Conservation (phyloP, 345 rosid species). For the Sonneratia alba region DNA sequence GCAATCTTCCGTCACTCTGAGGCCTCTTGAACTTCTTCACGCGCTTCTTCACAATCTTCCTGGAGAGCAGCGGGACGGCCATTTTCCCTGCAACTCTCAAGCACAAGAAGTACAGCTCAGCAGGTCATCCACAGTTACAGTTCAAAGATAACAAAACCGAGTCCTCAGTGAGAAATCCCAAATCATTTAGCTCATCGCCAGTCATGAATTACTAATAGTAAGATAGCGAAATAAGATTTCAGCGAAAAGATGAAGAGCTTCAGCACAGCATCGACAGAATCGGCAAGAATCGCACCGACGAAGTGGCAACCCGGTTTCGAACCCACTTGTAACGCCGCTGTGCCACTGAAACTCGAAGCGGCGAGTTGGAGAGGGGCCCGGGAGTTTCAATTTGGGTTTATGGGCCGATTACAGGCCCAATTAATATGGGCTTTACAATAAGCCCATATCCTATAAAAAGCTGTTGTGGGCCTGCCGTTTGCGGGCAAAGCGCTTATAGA, state of each 20-base stretch:
- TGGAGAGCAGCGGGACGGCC: constrained; percentile 17
- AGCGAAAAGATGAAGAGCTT: too few relatives aligned
- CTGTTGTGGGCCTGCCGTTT: too few relatives aligned
- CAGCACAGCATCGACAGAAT: too few relatives aligned
- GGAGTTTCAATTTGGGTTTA: too few relatives aligned
- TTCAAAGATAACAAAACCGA: not conserved
- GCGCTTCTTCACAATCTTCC: constrained; percentile 20
- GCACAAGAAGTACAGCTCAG: not conserved
- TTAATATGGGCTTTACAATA: too few relatives aligned
- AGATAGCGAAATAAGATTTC: not conserved
- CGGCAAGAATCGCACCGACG: too few relatives aligned
- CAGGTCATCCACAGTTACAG: too few relatives aligned
- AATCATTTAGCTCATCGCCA: too few relatives aligned
- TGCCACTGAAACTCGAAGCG: not conserved
- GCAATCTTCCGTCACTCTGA: constrained; percentile 14
- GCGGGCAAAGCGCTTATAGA: too few relatives aligned
- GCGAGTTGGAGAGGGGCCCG: not conserved
- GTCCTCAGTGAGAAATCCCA: too few relatives aligned
- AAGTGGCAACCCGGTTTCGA: not conserved
- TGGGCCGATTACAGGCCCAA: too few relatives aligned
- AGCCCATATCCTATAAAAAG: too few relatives aligned
- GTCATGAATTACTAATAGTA: not conserved
- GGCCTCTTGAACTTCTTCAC: constrained; percentile 23
- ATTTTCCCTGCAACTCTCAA: constrained; percentile 5
- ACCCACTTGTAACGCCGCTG: not conserved